Percentiles rank a stretch among this genome's conserved stretches.
phyloP scores from a whole-genome alignment of 345 rosid species.

The Arabidopsis arenosa region DNA sequence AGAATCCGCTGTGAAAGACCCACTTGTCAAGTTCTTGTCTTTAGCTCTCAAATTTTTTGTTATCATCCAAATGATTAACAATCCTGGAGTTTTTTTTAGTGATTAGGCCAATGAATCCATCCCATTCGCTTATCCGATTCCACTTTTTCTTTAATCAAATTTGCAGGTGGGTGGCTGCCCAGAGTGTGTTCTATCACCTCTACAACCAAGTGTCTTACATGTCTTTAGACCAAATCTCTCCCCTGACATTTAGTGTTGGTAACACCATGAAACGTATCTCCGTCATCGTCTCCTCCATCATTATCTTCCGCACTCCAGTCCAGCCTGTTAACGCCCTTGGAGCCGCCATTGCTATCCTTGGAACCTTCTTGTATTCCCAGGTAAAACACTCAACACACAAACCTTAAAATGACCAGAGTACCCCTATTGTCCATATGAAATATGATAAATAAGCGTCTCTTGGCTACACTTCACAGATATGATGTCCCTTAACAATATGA shows the following conservation, averaged over 20 bases:
- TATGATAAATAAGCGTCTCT: conserved; percentile 23
- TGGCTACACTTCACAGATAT: conserved; percentile 6
- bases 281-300: conserved; percentile 94
- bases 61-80: background rate
- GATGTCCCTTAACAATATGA: conserved; percentile 4
- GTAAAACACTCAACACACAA: conserved; percentile 47
- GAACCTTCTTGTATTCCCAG: conserved; percentile 99
- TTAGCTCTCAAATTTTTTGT: conserved; percentile 17
- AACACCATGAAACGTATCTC: conserved; percentile 99
- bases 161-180: conserved; percentile 94
- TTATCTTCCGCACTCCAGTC: conserved; percentile 96
- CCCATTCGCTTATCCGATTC: conserved; percentile 3
- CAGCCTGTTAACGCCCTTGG: conserved; percentile 94
- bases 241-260: conserved; percentile 94
- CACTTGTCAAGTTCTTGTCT: conserved; percentile 35
- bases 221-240: conserved; percentile 96
- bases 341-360: conserved; percentile 93
- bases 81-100: background rate
- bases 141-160: background rate
- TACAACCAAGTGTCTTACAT: conserved; percentile 98
- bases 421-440: conserved; percentile 27
- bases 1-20: conserved; percentile 26
- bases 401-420: conserved; percentile 18
- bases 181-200: conserved; percentile 96
- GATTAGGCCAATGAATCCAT: background rate